Evolutionary conservation across 495 filamentous ascomycete genomes (phyloP).

Genomic region (Talaromyces adpressus): DNA sequence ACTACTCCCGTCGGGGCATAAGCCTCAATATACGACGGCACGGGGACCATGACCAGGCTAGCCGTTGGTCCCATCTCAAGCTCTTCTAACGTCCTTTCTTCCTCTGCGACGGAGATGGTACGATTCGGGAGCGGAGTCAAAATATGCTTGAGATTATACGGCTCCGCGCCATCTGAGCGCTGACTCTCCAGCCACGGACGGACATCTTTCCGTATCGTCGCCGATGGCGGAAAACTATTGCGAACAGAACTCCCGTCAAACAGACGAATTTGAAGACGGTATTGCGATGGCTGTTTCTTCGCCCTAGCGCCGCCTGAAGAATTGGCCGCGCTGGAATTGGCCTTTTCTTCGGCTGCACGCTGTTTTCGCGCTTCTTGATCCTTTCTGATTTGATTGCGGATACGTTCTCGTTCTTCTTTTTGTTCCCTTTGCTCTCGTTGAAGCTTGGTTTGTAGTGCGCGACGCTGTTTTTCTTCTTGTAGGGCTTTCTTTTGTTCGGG

Average conservation of each 20-base stretch:
- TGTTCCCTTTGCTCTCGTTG: constrained; percentile 7
- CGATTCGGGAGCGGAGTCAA: constrained; percentile 71
- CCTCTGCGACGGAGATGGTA: constrained; percentile 65
- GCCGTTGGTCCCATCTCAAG: constrained; percentile 69
- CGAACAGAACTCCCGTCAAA: constrained; percentile 79
- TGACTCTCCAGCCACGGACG: constrained; percentile 67
- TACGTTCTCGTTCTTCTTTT: constrained; percentile 8
- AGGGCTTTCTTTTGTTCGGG: constrained; percentile 6
- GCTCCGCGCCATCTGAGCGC: constrained; percentile 39
- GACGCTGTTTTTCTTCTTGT: constrained; percentile 8
- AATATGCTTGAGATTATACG: constrained; percentile 82
- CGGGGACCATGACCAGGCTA: constrained; percentile 75
- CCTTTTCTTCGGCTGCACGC: constrained; percentile 42
- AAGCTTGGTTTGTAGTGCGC: not conserved
- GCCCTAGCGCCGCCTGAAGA: constrained; percentile 3
- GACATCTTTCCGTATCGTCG: constrained; percentile 61
- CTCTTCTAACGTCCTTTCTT: constrained; percentile 55
- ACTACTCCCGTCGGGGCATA: constrained; percentile 37
- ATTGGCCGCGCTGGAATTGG: not conserved
- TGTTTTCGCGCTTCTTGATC: constrained; percentile 9
- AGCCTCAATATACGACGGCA: constrained; percentile 52
- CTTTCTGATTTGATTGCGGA: constrained; percentile 10
- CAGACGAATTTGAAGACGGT: constrained; percentile 71
- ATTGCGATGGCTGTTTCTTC: constrained; percentile 23
- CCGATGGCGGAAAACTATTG: constrained; percentile 55